A percentile compares a stretch with the other conserved stretches of the same genome.
phyloP scores from a whole-genome alignment of 2,329 filamentous ascomycete genomes.

The Dactylellina parvicollis region DNA sequence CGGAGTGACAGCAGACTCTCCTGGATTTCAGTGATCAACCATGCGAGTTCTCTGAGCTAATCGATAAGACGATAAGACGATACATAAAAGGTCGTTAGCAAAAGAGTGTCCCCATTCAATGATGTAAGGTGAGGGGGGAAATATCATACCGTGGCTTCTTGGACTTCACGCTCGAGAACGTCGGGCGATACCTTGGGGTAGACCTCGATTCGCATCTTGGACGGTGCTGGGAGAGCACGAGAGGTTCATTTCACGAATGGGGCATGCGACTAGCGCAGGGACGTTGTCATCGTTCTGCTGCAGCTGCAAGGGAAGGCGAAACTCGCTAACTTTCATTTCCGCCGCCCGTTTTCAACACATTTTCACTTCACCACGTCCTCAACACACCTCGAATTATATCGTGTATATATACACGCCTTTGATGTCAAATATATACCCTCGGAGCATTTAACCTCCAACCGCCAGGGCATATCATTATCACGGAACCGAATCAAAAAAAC shows the following conservation, averaged over 20 bases:
- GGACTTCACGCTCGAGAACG: conserved; percentile 42
- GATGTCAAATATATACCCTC: no score
- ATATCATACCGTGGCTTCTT: conserved; percentile 32
- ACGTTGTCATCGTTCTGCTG: not conserved
- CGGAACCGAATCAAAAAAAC: not conserved
- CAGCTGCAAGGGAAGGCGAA: not conserved
- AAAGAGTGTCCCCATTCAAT: not conserved
- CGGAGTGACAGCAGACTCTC: conserved; percentile 71
- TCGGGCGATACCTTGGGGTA: conserved; percentile 42
- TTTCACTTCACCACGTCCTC: conserved; percentile 11
- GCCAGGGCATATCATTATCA: no score
- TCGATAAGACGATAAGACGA: no score
- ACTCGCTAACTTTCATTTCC: not conserved
- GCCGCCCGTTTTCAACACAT: not conserved
- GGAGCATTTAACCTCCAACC: no score
- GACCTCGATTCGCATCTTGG: conserved; percentile 42
- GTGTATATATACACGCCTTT: not conserved
- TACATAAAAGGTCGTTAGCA: not conserved
- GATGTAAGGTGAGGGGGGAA: not conserved
- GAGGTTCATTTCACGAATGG: not conserved
- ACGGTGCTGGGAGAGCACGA: conserved; percentile 8
- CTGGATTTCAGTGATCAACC: conserved; percentile 71
- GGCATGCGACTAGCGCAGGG: not conserved
- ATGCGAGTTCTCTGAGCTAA: conserved; percentile 71
- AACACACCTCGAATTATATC: conserved; percentile 11